Percentiles rank a stretch among this genome's conserved stretches.
Evolutionary conservation across 2,329 filamentous ascomycete species (phyloP).

Genomic region (Scedosporium dehoogii): DNA sequence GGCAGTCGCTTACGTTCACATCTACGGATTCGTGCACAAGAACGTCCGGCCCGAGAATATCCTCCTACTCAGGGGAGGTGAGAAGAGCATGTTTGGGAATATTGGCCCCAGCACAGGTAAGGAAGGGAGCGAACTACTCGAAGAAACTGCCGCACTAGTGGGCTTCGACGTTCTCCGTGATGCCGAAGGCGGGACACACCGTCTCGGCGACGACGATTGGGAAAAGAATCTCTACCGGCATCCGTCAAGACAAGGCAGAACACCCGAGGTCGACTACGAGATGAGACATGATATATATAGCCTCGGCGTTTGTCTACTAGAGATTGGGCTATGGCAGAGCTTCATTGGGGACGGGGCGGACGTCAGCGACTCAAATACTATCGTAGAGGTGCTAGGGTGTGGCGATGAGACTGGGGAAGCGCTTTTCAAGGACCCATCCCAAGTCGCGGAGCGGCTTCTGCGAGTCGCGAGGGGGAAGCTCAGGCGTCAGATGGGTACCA

Average conservation of each 20-base stretch:
- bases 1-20: too few species aligned
- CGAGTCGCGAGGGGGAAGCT: conserved; percentile 25
- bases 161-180: conserved; percentile 14
- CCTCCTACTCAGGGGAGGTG: too few species aligned
- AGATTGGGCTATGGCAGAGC: conserved; percentile 38
- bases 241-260: conserved; percentile 31
- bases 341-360: conserved; percentile 9
- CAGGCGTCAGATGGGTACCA: conserved; percentile 28
- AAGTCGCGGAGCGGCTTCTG: conserved; percentile 5
- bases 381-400: neutral
- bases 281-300: conserved; percentile 47
- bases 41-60: too few species aligned
- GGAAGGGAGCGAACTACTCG: too few species aligned
- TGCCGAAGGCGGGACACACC: conserved; percentile 9
- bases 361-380: conserved; percentile 13
- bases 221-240: conserved; percentile 36
- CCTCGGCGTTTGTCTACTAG: conserved; percentile 38
- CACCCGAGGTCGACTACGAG: conserved; percentile 25
- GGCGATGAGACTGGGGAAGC: neutral
- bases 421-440: neutral
- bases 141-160: conserved; percentile 1
- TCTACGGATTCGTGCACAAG: too few species aligned
- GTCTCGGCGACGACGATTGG: neutral
- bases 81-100: too few species aligned
- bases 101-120: too few species aligned